Evolutionary conservation across 768 basidiomycete species (phyloP), one percentile per base, ranked within the genome.

Genomic region (Exidia glandulosa): DNA sequence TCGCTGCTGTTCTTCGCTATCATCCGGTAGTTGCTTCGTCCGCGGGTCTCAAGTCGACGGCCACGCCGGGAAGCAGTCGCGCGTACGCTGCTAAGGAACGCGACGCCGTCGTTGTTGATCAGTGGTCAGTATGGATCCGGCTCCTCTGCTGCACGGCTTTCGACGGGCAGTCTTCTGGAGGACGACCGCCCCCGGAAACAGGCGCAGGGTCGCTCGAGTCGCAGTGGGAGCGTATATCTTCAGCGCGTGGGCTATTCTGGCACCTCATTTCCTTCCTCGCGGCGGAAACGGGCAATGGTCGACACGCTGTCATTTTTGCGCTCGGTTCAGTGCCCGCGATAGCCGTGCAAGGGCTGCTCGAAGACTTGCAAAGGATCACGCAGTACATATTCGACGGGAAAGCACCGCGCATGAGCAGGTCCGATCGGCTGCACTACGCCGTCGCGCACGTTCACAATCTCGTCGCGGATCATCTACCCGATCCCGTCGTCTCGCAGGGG

Each of bases 401-500:
- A 67, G 68, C 74, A n/a, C 73, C 72, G 32, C 81, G 85, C 16
- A 81, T 77, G 61, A 84, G 86, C 60, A 81, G 84, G 60, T 89
- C 87, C 67, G 87, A 85, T 65, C 88, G 86, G 57, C 78, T 90
- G 41, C 88, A 86, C 71, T 90, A 90, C 2, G 87, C 92, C 29
- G 86, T 94, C 30, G 89, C 90, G 29, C 86, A 90, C 33, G 93
- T 94, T 52, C 95, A 94, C 69, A 84, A 85, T 66, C 79, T 94
- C 34, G 93, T 93, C 2, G 85, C 92, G 7, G 86, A 86, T 60
- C 78, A 84, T 50, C 73, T 94, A 33, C 85, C 85, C 63, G 79
- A 87, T 59, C 82, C 87, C 57, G 84, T 85, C 4, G 74, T 81
- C 3, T 84, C 80, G 36, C 81, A 87, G 60, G 85, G 87, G 64